Base-by-base conservation (phyloP, 2,329 filamentous ascomycete genomes). In the Trichoderma sp. region DNA sequence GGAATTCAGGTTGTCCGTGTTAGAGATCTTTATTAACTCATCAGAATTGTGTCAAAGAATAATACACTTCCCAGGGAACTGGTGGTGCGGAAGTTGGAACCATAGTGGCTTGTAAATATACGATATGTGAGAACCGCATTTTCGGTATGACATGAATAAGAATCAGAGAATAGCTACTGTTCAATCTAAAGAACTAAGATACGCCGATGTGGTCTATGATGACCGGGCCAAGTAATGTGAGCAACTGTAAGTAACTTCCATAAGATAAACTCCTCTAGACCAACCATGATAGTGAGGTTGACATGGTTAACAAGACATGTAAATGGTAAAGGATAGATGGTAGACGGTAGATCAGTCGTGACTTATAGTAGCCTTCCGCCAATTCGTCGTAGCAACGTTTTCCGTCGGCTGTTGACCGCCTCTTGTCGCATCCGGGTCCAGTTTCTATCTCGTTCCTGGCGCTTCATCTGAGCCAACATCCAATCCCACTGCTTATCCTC, bases 401-500 rank as follows among this genome's bases (percentile, higher is more conserved):
- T 84, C 41, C 85, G 83, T 41, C 80, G 79, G 31, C 78, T 78
- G 33, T 75, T 79, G 24, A 86, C 85, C 18, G 83, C 76, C 31
- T 85, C 84, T 9, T 83, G 82, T 50, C 87, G 85, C 78, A 85
- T 84, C 65, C 82, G 82, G 67, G 82, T 84, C 87, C 85, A 89
- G 81, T 83, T 86, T 76, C 84, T 85, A 77, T 89, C 85, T n/a
- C 88, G 87, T 71, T 87, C 85, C 41, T 90, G 88, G 78, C 84
- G 85, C 76, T 83, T 86, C 84, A 89, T 88, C 76, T 89, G 88
- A 29, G 84, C 85, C 18, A 92, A 81, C 77, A 91, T 88, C 85
- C 87, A 89, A 81, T 92, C 90, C 90, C 90, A 92, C 65, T 89
- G 85, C 76, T 85, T 84, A 78, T 92, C 89, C 83, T 92, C 90